Evolutionary conservation across 768 basidiomycete species (phyloP), one percentile per base, ranked within the genome.

Genomic region (Rhodosporidiobolus odoratus): DNA sequence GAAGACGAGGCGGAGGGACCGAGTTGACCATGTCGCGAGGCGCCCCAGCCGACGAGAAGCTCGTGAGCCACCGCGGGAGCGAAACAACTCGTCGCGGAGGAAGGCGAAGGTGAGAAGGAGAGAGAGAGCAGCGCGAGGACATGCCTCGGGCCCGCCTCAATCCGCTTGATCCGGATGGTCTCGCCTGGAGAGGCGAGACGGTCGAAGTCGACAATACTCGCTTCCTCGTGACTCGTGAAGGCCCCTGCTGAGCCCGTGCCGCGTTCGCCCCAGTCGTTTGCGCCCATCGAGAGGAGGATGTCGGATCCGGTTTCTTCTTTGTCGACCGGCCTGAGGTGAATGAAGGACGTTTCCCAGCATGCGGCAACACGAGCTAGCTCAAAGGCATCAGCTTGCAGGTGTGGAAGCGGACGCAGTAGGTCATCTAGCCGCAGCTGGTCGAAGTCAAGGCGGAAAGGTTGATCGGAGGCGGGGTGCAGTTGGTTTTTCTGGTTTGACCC

Each of bases 301-400:
- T 80, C 78, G 8, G 69, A 56, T 41, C 68, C 60, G 30, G 60
- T 21, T 6, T 23, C 3, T 0, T 21, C 17, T 58, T 58, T 35
- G 72, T 5, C 85, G 76, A 73, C 88, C 12, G 54, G 54, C 2
- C 63, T 83, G 21, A 91, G 80, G 4, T 87, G 87, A 54, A 91
- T 79, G 75, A 88, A 91, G 61, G 86, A 87, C 12, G 91, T 91
- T 79, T 95, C 89, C 92, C 93, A 96, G 53, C 86, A 83, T 0
- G 88, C 85, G 21, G 86, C 85, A 23, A 92, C 81, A 34, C 81
- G 75, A 38, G 82, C 83, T 52, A 82, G 80, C 25, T 79, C 74
- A 78, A 86, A 87, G 8, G 80, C 82, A 0, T 77, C 74, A 23
- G 62, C 35, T 23, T 58, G 35, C n/a, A n/a, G n/a, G n/a, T n/a